phyloP scores from a whole-genome alignment of 2,329 filamentous ascomycete species.

The Fusarium mexicanum region DNA sequence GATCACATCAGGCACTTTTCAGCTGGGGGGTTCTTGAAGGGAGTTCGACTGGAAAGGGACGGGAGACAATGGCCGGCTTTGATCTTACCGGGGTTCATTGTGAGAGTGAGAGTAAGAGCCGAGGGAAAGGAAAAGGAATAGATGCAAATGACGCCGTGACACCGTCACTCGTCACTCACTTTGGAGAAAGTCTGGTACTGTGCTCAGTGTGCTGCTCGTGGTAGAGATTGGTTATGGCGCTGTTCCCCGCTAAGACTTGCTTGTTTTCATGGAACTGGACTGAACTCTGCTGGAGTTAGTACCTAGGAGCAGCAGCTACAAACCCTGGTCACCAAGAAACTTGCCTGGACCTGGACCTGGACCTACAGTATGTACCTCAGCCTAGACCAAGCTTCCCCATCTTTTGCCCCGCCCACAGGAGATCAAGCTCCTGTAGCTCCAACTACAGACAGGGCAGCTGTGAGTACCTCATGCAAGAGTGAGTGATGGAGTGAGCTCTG shows the following conservation, averaged over 20 bases:
- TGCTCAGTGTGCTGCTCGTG: not conserved
- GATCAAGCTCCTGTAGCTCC: conserved; percentile 26
- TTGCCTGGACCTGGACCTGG: conserved; percentile 2
- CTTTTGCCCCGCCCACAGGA: conserved; percentile 23
- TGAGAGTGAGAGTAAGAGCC: not conserved
- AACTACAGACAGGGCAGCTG: not conserved
- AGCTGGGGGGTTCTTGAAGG: not conserved
- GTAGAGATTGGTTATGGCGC: conserved; percentile 1
- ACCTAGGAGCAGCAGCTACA: not conserved
- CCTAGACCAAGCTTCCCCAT: conserved; percentile 27
- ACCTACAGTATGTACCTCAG: not conserved
- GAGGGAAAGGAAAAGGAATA: conserved; percentile 18
- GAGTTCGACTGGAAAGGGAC: not conserved
- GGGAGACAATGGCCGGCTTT: not conserved
- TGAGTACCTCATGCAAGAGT: not conserved
- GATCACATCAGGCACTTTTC: not conserved
- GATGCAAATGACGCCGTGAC: conserved; percentile 40
- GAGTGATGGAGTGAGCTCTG: not conserved
- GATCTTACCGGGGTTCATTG: not conserved
- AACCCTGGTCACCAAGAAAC: conserved; percentile 5
- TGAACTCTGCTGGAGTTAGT: not conserved
- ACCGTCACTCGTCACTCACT: conserved; percentile 34
- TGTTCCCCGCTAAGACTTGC: conserved; percentile 22
- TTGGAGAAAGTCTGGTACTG: conserved; percentile 5
- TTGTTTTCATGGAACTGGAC: not conserved